These are phyloP conservation scores for Apiotrichum akiyoshidainum DNA, from an alignment of 1,284 basidiomycete genomes.

Conservation along the genomic window DNA sequence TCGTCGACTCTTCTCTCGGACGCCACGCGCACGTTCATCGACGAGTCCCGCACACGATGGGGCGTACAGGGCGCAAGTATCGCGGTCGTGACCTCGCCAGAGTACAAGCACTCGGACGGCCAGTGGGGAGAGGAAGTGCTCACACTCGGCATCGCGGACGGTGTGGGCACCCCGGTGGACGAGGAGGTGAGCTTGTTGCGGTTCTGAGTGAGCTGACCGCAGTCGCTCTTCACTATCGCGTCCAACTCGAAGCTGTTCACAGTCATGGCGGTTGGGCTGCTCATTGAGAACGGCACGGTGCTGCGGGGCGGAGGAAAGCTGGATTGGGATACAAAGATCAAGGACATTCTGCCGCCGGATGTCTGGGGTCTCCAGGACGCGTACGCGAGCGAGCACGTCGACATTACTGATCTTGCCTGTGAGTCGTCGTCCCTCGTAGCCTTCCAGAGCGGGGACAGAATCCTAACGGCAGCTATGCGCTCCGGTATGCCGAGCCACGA, in stretches of 20 bases:
- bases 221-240: slow-evolving; percentile 53
- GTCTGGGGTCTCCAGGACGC: slow-evolving; percentile 51
- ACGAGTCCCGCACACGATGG: slow-evolving; percentile 3
- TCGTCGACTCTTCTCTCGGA: background rate
- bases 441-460: too few species aligned
- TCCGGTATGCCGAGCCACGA: slow-evolving; percentile 39
- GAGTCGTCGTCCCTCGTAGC: slow-evolving; percentile 7
- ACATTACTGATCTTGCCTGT: slow-evolving; percentile 51
- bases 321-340: slow-evolving; percentile 51
- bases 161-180: background rate
- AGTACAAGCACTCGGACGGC: background rate
- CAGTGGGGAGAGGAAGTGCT: background rate
- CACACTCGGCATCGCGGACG: background rate
- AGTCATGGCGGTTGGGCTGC: slow-evolving; percentile 48
- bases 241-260: slow-evolving; percentile 56
- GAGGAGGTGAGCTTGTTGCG: background rate
- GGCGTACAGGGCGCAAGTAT: slow-evolving; percentile 7
- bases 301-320: slow-evolving; percentile 43
- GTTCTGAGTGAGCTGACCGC: background rate
- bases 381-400: slow-evolving; percentile 47
- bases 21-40: background rate
- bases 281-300: slow-evolving; percentile 50
- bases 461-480: slow-evolving; percentile 26
- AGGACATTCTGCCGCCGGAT: slow-evolving; percentile 50
- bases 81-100: background rate